Conservation (phyloP, 257 asterid genomes). For the Solanum ossicruentum region DNA sequence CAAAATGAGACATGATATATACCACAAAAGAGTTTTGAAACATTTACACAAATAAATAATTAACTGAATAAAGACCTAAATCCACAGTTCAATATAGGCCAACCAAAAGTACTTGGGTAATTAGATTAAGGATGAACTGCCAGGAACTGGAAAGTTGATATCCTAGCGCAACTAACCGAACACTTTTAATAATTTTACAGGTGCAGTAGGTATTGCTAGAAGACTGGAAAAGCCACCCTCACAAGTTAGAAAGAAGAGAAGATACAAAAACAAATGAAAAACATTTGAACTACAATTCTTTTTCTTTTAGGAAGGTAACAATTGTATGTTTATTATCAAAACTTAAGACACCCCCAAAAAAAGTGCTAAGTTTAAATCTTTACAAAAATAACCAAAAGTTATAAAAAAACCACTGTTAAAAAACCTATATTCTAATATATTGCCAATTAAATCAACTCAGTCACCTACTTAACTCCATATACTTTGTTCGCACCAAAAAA, state of each 20-base stretch:
- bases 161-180: not conserved
- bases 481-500: not conserved
- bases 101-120: not conserved
- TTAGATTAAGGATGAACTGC: not conserved
- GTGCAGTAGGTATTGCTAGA: too few species aligned
- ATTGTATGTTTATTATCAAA: not conserved
- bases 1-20: too few species aligned
- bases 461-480: not conserved
- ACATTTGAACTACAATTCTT: not conserved
- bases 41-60: not conserved
- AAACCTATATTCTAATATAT: not conserved
- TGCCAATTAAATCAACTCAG: not conserved
- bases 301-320: not conserved
- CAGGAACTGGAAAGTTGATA: not conserved
- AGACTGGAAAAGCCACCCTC: too few species aligned
- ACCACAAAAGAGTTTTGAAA: slow-evolving; percentile 9
- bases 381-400: not conserved
- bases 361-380: not conserved
- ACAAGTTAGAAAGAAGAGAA: too few species aligned
- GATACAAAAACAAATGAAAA: too few species aligned
- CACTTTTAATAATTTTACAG: too few species aligned
- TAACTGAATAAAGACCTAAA: not conserved
- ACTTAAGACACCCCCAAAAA: not conserved
- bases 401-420: not conserved
- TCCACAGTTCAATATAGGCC: not conserved